Evolutionary conservation across 306 rosid genomes (phyloP), one percentile per base, ranked within the genome.

Genomic region (Lablab purpureus): DNA sequence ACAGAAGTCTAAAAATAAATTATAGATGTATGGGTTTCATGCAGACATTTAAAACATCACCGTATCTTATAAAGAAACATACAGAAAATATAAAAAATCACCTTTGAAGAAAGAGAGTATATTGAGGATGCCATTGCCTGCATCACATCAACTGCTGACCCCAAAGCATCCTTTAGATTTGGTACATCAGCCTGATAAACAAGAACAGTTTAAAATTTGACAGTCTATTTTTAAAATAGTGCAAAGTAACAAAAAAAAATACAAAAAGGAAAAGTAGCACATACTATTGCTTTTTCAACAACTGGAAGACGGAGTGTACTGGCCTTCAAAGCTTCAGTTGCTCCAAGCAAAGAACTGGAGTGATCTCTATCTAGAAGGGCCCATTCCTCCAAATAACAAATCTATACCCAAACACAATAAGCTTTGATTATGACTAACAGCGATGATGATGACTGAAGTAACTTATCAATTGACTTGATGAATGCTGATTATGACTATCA

Each of bases 261-360:
- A 11, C 3, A 65, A 21, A 66, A 67, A 49, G 17, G 4, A 47
- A 59, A 75, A 59, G 74, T 58, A 80, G 64, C 71, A 85, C 91
- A 50, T 88, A 96, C 99, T 5, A 80, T 75, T 84, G 99, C 90
- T 87, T 90, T 93, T 85, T 94, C 98, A 83, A 84, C 91, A 77
- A 96, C 89, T 1, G 99, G 99, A 84, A 96, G 96, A 55, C 99
- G 98, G 73, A 96, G 97, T 34, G 92, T 96, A 84, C 98, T 96
- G 88, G 99, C 99, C 81, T 83, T 92, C 92, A 96, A 91, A 74
- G 99, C 97, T 84, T 96, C 96, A 68, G 91, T 96, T 77, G 98
- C 99, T 87, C 98, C 99, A 77, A 90, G 93, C 93, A 96, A 86
- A 82, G 99, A 91, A 79, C 68, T 85, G 58, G 90, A 88, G 89